Evolutionary conservation across 352 stramenopile genomes (phyloP), one percentile per base, ranked within the genome.

Genomic region (Globisporangium orthogonon): DNA sequence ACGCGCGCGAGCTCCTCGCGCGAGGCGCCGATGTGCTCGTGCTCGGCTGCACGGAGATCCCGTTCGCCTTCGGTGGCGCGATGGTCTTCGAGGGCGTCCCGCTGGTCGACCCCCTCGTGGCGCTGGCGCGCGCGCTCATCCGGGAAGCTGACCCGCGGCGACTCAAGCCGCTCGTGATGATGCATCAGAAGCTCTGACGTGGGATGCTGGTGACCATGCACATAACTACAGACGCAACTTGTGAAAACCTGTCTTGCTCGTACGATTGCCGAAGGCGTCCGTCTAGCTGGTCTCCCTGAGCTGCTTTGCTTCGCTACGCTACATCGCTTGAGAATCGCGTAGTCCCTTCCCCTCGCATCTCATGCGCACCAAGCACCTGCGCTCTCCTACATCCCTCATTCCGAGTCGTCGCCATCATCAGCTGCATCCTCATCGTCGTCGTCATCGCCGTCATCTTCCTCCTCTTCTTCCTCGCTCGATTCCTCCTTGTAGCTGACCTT

Each of bases 351-450:
- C 23, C 23, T 23, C 23, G 23, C 23, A 23, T 23, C 23, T 23
- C 23, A 23, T 23, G 23, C 23, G 23, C 23, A 23, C 23, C 23
- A 23, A 23, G 23, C 33, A 37, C 33, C 10, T 37, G 33, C 33
- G 10, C 23, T 18, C 3, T 17, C 47, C 2, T 11, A 29, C 15
- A 7, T 63, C 11, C 53, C n/a, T 29, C 4, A 11, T 53, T 33
- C 54, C 45, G 3, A n/a, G 10, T 28, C 37, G n/a, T 35, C 50
- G 2, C 4, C 45, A 33, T 80, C 69, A 54, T 78, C 87, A 52
- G 90, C 82, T 52, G 74, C 87, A 52, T 83, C 78, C 9, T 83
- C 74, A 37, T 70, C 74, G n/a, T 72, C 70, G 4, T 87, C 76
- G 37, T 76, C 67, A 5, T 63, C 56, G 1, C 75, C 60, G 1